Evolutionary conservation across 2,329 filamentous ascomycete genomes (phyloP).

Genomic region (Aureobasidium uvarum): DNA sequence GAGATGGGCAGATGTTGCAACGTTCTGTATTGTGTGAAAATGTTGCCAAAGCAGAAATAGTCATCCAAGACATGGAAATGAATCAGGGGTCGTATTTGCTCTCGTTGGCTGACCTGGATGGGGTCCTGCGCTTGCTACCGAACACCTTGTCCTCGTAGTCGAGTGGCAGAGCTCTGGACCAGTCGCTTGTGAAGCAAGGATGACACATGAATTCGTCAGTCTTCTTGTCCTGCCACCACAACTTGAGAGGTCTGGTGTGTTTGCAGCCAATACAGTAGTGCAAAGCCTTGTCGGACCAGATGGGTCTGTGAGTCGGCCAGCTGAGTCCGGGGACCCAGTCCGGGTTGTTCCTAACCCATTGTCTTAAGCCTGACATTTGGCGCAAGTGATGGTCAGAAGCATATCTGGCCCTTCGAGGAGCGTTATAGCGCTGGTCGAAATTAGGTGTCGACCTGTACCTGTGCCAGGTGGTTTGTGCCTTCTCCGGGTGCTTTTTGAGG

Average conservation of each 20-base stretch:
- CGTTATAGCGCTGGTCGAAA: neutral
- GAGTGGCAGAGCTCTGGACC: neutral
- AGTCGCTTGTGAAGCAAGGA: neutral
- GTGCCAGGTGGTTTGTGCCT: neutral
- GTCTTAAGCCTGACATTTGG: neutral
- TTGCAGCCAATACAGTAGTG: neutral
- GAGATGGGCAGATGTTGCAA: neutral
- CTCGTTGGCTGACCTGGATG: neutral
- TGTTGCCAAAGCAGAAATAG: too few relatives aligned
- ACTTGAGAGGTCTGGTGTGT: neutral
- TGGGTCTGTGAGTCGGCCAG: constrained; percentile 4
- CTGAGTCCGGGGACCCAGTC: neutral
- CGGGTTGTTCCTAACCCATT: neutral
- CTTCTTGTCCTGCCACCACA: constrained; percentile 1
- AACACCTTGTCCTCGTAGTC: constrained; percentile 1
- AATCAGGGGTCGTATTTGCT: neutral
- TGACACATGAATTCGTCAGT: neutral
- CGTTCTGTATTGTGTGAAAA: neutral
- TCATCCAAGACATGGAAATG: neutral
- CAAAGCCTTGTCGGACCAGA: neutral
- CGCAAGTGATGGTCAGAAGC: neutral
- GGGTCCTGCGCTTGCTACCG: neutral
- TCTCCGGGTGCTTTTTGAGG: neutral
- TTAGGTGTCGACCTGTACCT: neutral
- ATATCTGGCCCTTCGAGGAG: neutral